These are phyloP conservation scores for Aureobasidium pullulans DNA, from an alignment of 2,329 filamentous ascomycete species.

Conservation along the genomic window DNA sequence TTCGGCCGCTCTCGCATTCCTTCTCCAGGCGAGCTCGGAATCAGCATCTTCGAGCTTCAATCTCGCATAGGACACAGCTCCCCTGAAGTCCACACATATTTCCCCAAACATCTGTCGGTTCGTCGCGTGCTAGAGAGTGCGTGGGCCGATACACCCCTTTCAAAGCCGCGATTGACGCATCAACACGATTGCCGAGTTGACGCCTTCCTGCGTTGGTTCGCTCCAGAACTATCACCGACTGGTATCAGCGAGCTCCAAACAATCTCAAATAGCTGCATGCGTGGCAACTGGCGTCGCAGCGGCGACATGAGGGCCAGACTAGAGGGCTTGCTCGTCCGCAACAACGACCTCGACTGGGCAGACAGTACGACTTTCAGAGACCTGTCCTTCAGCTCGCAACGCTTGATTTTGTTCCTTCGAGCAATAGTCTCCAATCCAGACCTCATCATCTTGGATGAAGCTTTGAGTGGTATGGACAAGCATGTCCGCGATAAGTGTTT, in stretches of 20 bases:
- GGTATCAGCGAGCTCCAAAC: background rate
- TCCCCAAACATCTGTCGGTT: conserved; percentile 69
- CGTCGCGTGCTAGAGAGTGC: conserved; percentile 73
- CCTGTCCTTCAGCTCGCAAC: conserved; percentile 72
- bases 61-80: conserved; percentile 84
- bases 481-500: conserved; percentile 77
- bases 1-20: conserved; percentile 80
- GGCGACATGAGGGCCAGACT: background rate
- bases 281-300: background rate
- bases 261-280: background rate
- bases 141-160: conserved; percentile 81
- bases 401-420: conserved; percentile 71
- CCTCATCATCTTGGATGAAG: conserved; percentile 45
- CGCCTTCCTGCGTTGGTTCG: conserved; percentile 68
- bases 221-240: conserved; percentile 62
- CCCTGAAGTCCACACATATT: conserved; percentile 89
- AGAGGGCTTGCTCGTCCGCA: background rate
- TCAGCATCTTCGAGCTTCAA: conserved; percentile 91
- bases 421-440: conserved; percentile 40
- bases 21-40: conserved; percentile 59
- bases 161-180: conserved; percentile 56
- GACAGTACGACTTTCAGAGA: conserved; percentile 61
- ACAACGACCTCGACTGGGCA: conserved; percentile 52
- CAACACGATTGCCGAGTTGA: conserved; percentile 56
- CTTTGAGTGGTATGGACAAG: conserved; percentile 45